Base-by-base conservation (phyloP, 2,329 filamentous ascomycete species). In the Fusarium sp. region DNA sequence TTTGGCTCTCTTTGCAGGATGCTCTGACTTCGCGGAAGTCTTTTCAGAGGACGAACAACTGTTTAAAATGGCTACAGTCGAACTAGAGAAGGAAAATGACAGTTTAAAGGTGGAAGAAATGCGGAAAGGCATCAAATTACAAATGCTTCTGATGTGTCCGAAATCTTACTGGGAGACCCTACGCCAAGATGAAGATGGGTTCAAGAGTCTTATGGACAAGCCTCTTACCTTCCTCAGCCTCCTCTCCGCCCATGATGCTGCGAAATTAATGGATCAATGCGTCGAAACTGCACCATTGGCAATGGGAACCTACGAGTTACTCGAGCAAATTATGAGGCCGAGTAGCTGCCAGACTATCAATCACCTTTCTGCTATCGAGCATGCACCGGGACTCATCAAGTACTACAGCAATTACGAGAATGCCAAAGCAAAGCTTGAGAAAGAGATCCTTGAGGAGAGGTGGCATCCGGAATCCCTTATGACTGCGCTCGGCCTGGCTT, bases 81-180 rank as follows among this genome's bases (percentile, higher is more conserved):
- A 44, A 6, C 23, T 71, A 5, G 49, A 60, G 19, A 28, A 40
- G 1, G 23, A 30, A 19, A 10, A 30, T 0, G 10, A 23, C 12
- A 7, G 18, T 15, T n/a, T 19, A 6, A 12, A 9, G 10, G 15
- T 33, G 6, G 32, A 58, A 18, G n/a, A 32, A 16, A 38, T 47
- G 12, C 38, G 52, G 6, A 35, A 23, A n/a, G 19, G 18, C 1
- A 59, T 75, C n/a, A 67, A 28, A 25, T 16, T 54, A 4, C 71
- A 64, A 18, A 77, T 77, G 62, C 19, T 30, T 10, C 9, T 77
- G 37, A 64, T 62, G 28, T 33, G 50, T n/a, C 60, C 70, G 15
- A 68, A 37, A 10, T 60, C 72, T 40, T 52, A 6, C 9, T 37
- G 60, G 35, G 9, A 60, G 1, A 25, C 21, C 2, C 13, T 74